Base-by-base conservation (phyloP, 1,139 yeast species). In the Pichia sp. region DNA sequence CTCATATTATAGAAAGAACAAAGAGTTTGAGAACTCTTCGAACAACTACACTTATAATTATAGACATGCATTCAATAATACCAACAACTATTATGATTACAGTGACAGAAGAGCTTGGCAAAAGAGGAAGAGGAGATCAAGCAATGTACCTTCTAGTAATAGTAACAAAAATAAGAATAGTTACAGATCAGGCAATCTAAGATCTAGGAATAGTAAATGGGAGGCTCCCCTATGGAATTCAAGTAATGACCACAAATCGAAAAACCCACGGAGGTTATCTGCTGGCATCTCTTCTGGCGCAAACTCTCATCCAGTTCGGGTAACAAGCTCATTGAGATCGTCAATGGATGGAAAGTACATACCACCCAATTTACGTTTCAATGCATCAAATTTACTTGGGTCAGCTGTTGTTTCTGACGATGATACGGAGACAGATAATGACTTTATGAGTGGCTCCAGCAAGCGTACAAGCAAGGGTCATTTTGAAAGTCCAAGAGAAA, bases 281-380 rank as follows among this genome's bases (percentile, higher is more conserved):
- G 30, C 50, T 41, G 38, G 45, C 4, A 30, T 29, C 16, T 29
- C 13, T n/a, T 19, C 29, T 31, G 31, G 31, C 29, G 42, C 23
- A 32, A 34, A 45, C 53, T 15, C 51, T 10, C 42, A 45, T n/a
- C 23, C 34, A 16, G 30, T 45, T 6, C 47, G 40, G n/a, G 32
- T 54, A n/a, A 47, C 51, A 7, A 49, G 44, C 11, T 52, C 57
- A n/a, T 23, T 43, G 5, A 54, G 57, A 45, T 19, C 57, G 6
- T 57, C 58, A 2, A 52, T 59, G 38, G 62, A 59, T 53, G 62
- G 62, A 23, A 84, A 83, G 65, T 86, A 86, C 62, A 72, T 86
- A 47, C 92, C 92, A 32, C 93, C 92, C 16, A 84, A 80, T 65
- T 73, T 56, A 26, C 52, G 59, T 29, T 36, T 56, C 10, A 43